Percentiles rank a stretch among this genome's conserved stretches.
phyloP scores from a whole-genome alignment of 177 flowering plant species.

The Vitis hybrid region DNA sequence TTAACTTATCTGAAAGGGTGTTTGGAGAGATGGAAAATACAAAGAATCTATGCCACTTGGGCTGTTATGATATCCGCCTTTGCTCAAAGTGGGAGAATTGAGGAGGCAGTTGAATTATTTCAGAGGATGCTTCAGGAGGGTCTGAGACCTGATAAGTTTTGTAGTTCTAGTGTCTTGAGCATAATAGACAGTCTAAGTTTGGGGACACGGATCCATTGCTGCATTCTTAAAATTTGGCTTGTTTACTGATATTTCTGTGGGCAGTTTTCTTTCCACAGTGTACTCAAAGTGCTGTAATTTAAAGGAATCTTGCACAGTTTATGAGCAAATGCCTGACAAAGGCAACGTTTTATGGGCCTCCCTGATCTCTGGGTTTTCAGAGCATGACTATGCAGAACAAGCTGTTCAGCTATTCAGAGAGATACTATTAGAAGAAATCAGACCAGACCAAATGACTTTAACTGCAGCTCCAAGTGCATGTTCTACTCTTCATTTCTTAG shows the following conservation, averaged over 20 bases:
- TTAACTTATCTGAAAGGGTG: conserved; percentile 38
- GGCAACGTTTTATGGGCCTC: conserved; percentile 79
- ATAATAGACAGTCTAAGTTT: too few species aligned
- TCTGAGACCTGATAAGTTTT: conserved; percentile 54
- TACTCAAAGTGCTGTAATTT: conserved; percentile 76
- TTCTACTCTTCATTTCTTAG: conserved; percentile 36
- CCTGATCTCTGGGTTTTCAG: conserved; percentile 74
- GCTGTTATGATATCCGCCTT: conserved; percentile 17
- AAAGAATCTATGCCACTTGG: conserved; percentile 34
- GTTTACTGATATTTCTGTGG: conserved; percentile 46
- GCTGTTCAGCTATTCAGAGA: conserved; percentile 57
- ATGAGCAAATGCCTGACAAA: conserved; percentile 45
- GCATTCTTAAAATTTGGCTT: too few species aligned
- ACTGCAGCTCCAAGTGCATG: conserved; percentile 51
- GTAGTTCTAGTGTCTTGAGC: neutral
- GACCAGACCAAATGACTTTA: conserved; percentile 48
- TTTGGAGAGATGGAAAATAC: conserved; percentile 41
- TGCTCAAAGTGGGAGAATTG: conserved; percentile 41
- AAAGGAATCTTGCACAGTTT: conserved; percentile 59
- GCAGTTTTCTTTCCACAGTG: conserved; percentile 70
- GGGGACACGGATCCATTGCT: too few species aligned
- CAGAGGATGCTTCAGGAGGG: conserved; percentile 48
- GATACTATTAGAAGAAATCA: conserved; percentile 42
- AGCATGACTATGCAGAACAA: conserved; percentile 47
- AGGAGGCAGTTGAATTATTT: conserved; percentile 45